Evolutionary conservation across 805 yeast species (phyloP), one percentile per base, ranked within the genome.

Genomic region (Nakazawaea wyomingensis): DNA sequence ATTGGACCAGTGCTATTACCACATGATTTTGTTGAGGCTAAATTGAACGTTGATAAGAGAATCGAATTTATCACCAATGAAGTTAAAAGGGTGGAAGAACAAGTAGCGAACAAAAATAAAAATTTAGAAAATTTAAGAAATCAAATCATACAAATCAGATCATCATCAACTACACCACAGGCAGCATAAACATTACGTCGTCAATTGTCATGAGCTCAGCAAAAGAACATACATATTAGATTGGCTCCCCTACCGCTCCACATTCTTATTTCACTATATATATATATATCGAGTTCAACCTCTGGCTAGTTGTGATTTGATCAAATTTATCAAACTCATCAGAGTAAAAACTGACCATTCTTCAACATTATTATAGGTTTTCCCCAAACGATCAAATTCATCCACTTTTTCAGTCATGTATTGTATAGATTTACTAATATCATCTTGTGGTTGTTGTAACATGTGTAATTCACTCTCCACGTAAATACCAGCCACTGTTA

Each of bases 1-100:
- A 85, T 91, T 20, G 99, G 99, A 1, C 95, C 96, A 5, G 89
- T 91, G 4, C 69, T 93, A 47, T 69, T 95, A 48, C 96, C 97
- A 2, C 96, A 91, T 56, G 96, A 89, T 43, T 75, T 76, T 47
- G 60, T 60, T 9, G 98, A 93, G 62, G 96, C 99, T 18, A 78
- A 78, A 50, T 52, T 76, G 55, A 91, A 91, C 55, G 96, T 93
- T 28, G 77, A 72, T 28, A 95, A 91, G 59, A 82, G 99, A 64
- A 71, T 93, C 34, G 96, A 89, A 59, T 95, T 86, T 55, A 93
- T 93, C 37, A 69, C 76, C 49, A 69, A 69, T 31, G 98, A 93
- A 64, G 86, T 93, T 45, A 67, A 68, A 43, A 69, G 91, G 43
- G 89, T 85, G 17, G 98, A 91, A 56, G 68, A 64, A 26, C 81